Evolutionary conservation across 495 filamentous ascomycete genomes (phyloP).

Genomic region (Penicillium roqueforti): DNA sequence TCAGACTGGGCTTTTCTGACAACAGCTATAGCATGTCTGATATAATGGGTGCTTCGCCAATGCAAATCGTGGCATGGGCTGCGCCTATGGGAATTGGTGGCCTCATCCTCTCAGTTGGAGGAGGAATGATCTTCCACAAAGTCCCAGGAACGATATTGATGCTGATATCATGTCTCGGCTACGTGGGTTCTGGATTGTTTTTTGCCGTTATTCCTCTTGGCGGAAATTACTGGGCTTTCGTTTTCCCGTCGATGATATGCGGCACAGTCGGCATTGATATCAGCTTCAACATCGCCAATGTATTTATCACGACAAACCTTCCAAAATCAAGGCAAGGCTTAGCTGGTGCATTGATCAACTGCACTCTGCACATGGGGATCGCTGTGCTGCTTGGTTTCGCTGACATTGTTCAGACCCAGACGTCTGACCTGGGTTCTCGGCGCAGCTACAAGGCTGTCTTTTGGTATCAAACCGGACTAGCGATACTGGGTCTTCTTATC

Average conservation of each 20-base stretch:
- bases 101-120: conserved; percentile 62
- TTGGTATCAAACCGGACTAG: conserved; percentile 61
- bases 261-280: conserved; percentile 81
- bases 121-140: conserved; percentile 74
- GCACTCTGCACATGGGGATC: conserved; percentile 72
- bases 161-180: conserved; percentile 61
- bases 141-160: conserved; percentile 69
- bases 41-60: conserved; percentile 60
- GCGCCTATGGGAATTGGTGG: conserved; percentile 73
- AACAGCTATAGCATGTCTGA: conserved; percentile 50
- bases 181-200: conserved; percentile 59
- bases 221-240: conserved; percentile 63
- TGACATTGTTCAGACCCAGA: conserved; percentile 61
- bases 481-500: conserved; percentile 51
- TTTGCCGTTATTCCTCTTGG: conserved; percentile 66
- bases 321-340: conserved; percentile 68
- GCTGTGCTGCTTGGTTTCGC: conserved; percentile 74
- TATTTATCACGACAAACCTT: conserved; percentile 77
- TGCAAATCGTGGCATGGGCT: conserved; percentile 76
- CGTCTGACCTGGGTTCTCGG: conserved; percentile 39
- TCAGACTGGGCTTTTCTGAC: conserved; percentile 9
- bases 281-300: conserved; percentile 76
- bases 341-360: conserved; percentile 67
- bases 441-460: conserved; percentile 61
- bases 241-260: conserved; percentile 80